Conservation (phyloP, 345 rosid species). For the Lepidium aucheri region DNA sequence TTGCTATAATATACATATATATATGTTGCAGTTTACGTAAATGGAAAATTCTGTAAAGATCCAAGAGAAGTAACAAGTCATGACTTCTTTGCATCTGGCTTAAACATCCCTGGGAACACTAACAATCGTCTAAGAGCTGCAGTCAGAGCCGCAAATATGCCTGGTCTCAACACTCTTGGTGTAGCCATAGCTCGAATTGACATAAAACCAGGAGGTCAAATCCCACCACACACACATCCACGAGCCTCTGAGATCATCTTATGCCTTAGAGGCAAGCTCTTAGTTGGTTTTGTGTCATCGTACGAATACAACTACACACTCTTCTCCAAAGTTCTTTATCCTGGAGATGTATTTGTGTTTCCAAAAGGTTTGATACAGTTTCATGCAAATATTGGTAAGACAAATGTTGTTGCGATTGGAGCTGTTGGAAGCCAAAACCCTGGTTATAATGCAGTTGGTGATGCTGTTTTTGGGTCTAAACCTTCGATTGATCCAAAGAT, state of each 20-base stretch:
- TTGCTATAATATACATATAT: no score
- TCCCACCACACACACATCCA: constrained; percentile 34
- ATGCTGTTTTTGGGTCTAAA: constrained; percentile 18
- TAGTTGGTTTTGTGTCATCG: constrained; percentile 28
- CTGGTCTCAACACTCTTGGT: constrained; percentile 23
- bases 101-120: constrained; percentile 11
- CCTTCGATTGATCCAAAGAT: constrained; percentile 20
- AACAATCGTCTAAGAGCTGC: neutral
- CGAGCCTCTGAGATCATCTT: constrained; percentile 18
- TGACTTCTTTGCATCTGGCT: constrained; percentile 20
- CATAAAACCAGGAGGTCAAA: constrained; percentile 13
- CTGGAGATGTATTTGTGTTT: constrained; percentile 23
- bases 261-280: constrained; percentile 18
- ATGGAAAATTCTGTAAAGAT: constrained; percentile 27
- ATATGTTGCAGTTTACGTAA: constrained; percentile 16
- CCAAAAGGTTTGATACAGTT: constrained; percentile 24
- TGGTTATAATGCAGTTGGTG: neutral
- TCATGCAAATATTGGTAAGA: constrained; percentile 21
- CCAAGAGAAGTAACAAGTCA: constrained; percentile 9
- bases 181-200: constrained; percentile 26
- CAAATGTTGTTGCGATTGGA: neutral
- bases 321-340: constrained; percentile 22
- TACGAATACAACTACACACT: constrained; percentile 11
- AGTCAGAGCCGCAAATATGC: neutral
- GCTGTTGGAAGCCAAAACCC: neutral